Conservation (phyloP, 768 basidiomycete species). For the Botryobasidium botryosum region DNA sequence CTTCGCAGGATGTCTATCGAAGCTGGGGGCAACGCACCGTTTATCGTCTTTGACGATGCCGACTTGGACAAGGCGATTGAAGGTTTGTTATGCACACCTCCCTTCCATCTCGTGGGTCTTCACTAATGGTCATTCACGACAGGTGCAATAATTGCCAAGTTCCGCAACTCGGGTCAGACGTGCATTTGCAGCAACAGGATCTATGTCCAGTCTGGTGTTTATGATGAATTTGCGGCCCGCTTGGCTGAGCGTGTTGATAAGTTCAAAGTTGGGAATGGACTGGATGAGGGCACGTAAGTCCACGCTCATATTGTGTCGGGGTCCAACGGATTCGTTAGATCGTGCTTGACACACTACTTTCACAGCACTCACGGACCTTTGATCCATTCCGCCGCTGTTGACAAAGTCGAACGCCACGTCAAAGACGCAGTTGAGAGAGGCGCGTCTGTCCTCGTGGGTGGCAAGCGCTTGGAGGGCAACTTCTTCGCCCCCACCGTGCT, state of each 20-base stretch:
- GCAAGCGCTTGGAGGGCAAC: constrained; percentile 43
- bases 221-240: constrained; percentile 80
- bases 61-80: constrained; percentile 84
- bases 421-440: constrained; percentile 74
- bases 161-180: constrained; percentile 68
- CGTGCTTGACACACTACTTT: too few relatives aligned
- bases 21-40: constrained; percentile 88
- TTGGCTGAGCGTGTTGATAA: constrained; percentile 43
- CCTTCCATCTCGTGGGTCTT: constrained; percentile 15
- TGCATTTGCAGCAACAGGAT: constrained; percentile 83
- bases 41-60: constrained; percentile 95
- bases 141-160: constrained; percentile 62
- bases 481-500: constrained; percentile 87
- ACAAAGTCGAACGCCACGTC: constrained; percentile 76
- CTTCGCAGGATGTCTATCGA: constrained; percentile 46
- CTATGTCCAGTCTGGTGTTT: constrained; percentile 79
- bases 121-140: constrained; percentile 16
- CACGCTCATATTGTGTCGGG: background rate
- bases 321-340: too few relatives aligned
- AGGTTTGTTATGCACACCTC: too few relatives aligned
- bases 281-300: constrained; percentile 56
- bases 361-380: constrained; percentile 84
- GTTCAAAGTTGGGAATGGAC: constrained; percentile 58
- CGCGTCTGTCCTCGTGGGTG: constrained; percentile 82
- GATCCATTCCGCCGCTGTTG: constrained; percentile 70